These are phyloP conservation scores for Plasmodium yoelii DNA, from an alignment of 169 alveolate genomes.

Conservation along the genomic window DNA sequence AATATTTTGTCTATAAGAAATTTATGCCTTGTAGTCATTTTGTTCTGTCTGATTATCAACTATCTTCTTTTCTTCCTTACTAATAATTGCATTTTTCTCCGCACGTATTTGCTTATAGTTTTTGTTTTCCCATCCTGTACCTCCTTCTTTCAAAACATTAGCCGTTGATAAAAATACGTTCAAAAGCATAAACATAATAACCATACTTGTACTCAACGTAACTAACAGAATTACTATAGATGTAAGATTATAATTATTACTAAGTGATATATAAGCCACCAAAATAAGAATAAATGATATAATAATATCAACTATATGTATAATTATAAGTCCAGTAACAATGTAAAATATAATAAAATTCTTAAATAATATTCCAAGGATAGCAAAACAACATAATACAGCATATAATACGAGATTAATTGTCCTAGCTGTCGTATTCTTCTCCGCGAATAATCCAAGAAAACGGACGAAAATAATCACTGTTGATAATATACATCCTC, in stretches of 20 bases:
- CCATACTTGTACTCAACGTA: constrained; percentile 1
- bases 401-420: constrained; percentile 7
- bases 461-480: neutral
- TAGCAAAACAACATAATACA: constrained; percentile 6
- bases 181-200: constrained; percentile 3
- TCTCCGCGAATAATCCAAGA: neutral
- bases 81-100: constrained; percentile 2
- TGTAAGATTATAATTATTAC: neutral
- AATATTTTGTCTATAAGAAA: too few relatives aligned
- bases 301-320: constrained; percentile 7
- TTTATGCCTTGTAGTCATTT: constrained; percentile 38
- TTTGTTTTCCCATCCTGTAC: constrained; percentile 71
- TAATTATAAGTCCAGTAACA: constrained; percentile 20
- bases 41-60: constrained; percentile 1
- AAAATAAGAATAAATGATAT: constrained; percentile 7
- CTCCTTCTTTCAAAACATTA: constrained; percentile 46
- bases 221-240: constrained; percentile 12
- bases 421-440: too few relatives aligned
- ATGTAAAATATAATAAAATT: constrained; percentile 46
- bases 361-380: constrained; percentile 31
- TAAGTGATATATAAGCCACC: neutral
- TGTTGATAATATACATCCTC: neutral
- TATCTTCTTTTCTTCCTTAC: neutral
- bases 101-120: constrained; percentile 27
- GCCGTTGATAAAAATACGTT: constrained; percentile 28